Conservation (phyloP, 768 basidiomycete species). For the Leccinum subgranulosum region DNA sequence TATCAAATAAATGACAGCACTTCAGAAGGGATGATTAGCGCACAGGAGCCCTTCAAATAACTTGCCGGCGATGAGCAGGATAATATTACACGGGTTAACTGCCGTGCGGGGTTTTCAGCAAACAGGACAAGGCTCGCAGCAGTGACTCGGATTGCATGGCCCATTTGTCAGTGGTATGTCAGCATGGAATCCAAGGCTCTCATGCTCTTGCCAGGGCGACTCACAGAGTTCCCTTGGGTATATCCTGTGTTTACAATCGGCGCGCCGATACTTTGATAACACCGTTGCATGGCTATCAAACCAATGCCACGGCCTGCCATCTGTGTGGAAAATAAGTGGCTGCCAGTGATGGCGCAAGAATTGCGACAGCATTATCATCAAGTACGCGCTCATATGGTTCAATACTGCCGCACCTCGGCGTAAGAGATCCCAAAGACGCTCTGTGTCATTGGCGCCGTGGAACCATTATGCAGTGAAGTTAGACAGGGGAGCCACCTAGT, state of each 20-base stretch:
- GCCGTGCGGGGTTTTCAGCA: constrained; percentile 42
- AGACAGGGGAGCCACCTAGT: constrained; percentile 48
- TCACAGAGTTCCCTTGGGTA: constrained; percentile 39
- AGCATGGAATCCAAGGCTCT: not conserved
- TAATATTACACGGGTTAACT: constrained; percentile 44
- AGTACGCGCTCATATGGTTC: constrained; percentile 4
- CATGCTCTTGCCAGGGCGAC: constrained; percentile 12
- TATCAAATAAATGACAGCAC: constrained; percentile 33
- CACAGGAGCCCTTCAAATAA: constrained; percentile 1
- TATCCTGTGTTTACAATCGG: constrained; percentile 54
- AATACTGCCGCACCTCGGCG: constrained; percentile 52
- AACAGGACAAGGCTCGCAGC: constrained; percentile 49
- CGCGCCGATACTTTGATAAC: constrained; percentile 50
- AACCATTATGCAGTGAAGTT: constrained; percentile 35
- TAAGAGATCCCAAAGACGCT: constrained; percentile 53
- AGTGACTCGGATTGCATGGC: constrained; percentile 38
- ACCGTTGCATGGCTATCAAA: constrained; percentile 33
- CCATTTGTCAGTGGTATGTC: constrained; percentile 19
- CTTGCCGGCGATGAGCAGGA: constrained; percentile 58
- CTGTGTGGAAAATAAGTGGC: constrained; percentile 42
- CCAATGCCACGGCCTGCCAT: constrained; percentile 48
- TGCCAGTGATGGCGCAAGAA: constrained; percentile 17
- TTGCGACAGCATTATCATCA: not conserved
- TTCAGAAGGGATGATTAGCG: constrained; percentile 38
- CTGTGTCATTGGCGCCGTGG: constrained; percentile 54